These are phyloP conservation scores for Candida insectalens DNA, from an alignment of 805 yeast species.

Conservation along the genomic window DNA sequence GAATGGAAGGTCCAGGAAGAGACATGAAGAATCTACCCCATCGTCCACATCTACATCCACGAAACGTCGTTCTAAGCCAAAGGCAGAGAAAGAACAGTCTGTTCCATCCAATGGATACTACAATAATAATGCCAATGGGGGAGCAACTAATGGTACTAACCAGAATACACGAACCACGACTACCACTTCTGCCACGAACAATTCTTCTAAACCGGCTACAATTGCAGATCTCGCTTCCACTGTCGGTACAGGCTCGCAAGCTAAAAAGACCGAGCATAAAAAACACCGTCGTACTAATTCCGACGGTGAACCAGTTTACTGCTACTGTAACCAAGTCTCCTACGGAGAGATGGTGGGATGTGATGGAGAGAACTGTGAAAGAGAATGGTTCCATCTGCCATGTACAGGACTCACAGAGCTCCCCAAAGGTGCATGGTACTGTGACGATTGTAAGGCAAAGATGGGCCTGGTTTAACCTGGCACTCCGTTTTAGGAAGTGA, in stretches of 20 bases:
- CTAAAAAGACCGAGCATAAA: conserved; percentile 3
- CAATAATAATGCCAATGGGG: no score
- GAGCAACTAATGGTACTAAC: conserved; percentile 1
- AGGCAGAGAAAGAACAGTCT: background rate
- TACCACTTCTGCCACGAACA: conserved; percentile 4
- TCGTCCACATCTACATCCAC: background rate
- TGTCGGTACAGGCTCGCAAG: background rate
- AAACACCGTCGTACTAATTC: conserved; percentile 7
- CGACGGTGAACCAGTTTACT: conserved; percentile 68
- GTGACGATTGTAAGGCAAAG: conserved; percentile 48
- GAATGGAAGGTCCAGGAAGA: background rate
- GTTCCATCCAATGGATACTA: background rate
- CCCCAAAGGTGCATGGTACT: conserved; percentile 82
- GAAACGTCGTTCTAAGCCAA: background rate
- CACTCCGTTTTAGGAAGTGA: no score
- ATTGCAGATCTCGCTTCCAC: conserved; percentile 3
- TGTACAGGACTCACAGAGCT: conserved; percentile 81
- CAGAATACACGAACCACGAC: conserved; percentile 1
- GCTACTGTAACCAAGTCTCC: conserved; percentile 94
- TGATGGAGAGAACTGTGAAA: conserved; percentile 84
- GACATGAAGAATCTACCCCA: background rate
- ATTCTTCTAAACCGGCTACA: no score
- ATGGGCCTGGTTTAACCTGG: no score
- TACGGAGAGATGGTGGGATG: conserved; percentile 99
- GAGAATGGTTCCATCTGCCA: conserved; percentile 95